Evolutionary conservation across 2,329 filamentous ascomycete genomes (phyloP).

Genomic region (Fusarium drepaniforme): DNA sequence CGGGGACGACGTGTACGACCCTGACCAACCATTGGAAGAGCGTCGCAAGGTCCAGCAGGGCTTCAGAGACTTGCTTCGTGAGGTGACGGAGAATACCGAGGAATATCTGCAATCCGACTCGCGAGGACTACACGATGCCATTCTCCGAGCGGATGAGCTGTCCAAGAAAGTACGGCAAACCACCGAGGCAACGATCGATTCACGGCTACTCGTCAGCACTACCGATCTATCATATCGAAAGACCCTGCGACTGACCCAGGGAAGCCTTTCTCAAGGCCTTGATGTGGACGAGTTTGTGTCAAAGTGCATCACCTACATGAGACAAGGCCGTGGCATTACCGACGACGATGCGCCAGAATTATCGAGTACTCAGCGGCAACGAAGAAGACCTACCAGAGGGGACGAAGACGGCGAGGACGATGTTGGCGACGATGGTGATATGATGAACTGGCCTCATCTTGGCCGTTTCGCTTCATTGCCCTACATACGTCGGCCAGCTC

Average conservation of each 20-base stretch:
- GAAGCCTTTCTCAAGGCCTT: conserved; percentile 79
- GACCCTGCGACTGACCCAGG: conserved; percentile 78
- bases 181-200: conserved; percentile 90
- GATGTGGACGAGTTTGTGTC: conserved; percentile 93
- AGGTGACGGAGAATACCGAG: conserved; percentile 75
- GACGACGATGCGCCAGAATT: conserved; percentile 64
- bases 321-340: conserved; percentile 68
- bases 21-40: conserved; percentile 82
- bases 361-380: conserved; percentile 61
- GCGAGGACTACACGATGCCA: conserved; percentile 72
- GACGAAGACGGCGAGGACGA: conserved; percentile 68
- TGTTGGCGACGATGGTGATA: conserved; percentile 79
- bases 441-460: conserved; percentile 87
- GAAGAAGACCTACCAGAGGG: conserved; percentile 50
- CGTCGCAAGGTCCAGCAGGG: conserved; percentile 77
- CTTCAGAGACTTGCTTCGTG: conserved; percentile 75
- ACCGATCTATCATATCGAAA: conserved; percentile 86
- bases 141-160: conserved; percentile 74
- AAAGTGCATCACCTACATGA: conserved; percentile 92
- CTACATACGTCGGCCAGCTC: conserved; percentile 77
- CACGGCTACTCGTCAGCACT: conserved; percentile 83
- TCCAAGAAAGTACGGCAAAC: conserved; percentile 85
- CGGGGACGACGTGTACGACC: conserved; percentile 74
- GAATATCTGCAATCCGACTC: conserved; percentile 78
- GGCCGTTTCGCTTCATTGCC: conserved; percentile 83